phyloP scores from a whole-genome alignment of 495 filamentous ascomycete genomes.

The Beverwykella pulmonaria region DNA sequence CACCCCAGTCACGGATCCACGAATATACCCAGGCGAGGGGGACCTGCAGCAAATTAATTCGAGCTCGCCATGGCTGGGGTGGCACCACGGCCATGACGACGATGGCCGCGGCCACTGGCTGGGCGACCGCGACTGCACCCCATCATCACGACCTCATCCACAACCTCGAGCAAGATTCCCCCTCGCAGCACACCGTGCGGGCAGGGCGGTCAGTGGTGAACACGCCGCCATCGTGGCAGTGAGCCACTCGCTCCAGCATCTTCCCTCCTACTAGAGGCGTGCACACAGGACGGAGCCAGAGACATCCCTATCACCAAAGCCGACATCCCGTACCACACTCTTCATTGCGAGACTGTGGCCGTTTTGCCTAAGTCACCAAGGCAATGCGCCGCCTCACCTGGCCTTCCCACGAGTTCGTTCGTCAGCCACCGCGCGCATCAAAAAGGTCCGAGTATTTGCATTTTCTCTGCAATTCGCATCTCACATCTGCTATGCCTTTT shows the following conservation, averaged over 20 bases:
- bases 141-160: slow-evolving; percentile 17
- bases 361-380: slow-evolving; percentile 27
- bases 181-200: neutral
- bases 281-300: neutral
- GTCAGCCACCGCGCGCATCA: neutral
- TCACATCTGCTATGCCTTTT: neutral
- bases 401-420: neutral
- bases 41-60: slow-evolving; percentile 17
- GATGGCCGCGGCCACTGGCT: neutral
- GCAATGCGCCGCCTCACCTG: slow-evolving; percentile 11
- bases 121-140: neutral
- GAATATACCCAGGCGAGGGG: slow-evolving; percentile 12
- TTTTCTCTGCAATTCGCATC: neutral
- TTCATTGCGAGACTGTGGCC: slow-evolving; percentile 33
- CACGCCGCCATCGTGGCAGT: slow-evolving; percentile 8
- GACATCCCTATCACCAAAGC: neutral
- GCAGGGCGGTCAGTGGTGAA: too few relatives aligned
- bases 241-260: neutral
- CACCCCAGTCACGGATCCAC: neutral
- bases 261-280: neutral
- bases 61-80: slow-evolving; percentile 11
- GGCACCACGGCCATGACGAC: slow-evolving; percentile 29
- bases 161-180: slow-evolving; percentile 12
- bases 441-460: slow-evolving; percentile 5
- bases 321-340: neutral